Conservation (phyloP, 139 green algal genomes). For the Tetraselmis striata region DNA sequence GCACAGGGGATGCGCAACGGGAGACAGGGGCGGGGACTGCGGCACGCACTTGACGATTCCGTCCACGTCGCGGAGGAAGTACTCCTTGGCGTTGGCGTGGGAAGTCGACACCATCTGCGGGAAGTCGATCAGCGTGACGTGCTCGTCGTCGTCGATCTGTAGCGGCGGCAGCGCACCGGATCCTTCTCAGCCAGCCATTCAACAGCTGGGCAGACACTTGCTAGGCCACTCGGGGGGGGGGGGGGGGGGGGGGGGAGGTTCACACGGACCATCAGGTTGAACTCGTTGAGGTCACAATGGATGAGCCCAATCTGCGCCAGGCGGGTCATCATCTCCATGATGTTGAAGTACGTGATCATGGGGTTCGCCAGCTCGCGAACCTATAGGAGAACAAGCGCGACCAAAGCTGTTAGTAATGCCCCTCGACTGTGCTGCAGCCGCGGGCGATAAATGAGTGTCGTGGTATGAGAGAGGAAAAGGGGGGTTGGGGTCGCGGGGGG, state of each 20-base stretch:
- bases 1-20: too few species aligned
- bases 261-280: slow-evolving; percentile 86
- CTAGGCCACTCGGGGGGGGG: too few species aligned
- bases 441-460: background rate
- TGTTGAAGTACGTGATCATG: slow-evolving; percentile 56
- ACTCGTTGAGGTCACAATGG: slow-evolving; percentile 99
- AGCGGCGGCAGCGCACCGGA: background rate
- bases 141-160: slow-evolving; percentile 50
- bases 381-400: slow-evolving; percentile 27
- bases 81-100: slow-evolving; percentile 84
- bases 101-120: slow-evolving; percentile 93
- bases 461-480: background rate
- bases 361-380: slow-evolving; percentile 57
- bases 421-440: background rate
- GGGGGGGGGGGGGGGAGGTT: too few species aligned
- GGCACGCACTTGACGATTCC: slow-evolving; percentile 68
- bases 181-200: background rate
- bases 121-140: slow-evolving; percentile 89
- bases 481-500: background rate
- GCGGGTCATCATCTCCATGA: slow-evolving; percentile 72
- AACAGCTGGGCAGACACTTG: background rate
- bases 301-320: slow-evolving; percentile 79
- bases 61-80: slow-evolving; percentile 91
- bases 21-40: too few species aligned
- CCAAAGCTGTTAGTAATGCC: too few species aligned